A percentile compares a stretch with the other conserved stretches of the same genome.
Evolutionary conservation across 768 basidiomycete genomes (phyloP).

Genomic region (Calocybe indica): DNA sequence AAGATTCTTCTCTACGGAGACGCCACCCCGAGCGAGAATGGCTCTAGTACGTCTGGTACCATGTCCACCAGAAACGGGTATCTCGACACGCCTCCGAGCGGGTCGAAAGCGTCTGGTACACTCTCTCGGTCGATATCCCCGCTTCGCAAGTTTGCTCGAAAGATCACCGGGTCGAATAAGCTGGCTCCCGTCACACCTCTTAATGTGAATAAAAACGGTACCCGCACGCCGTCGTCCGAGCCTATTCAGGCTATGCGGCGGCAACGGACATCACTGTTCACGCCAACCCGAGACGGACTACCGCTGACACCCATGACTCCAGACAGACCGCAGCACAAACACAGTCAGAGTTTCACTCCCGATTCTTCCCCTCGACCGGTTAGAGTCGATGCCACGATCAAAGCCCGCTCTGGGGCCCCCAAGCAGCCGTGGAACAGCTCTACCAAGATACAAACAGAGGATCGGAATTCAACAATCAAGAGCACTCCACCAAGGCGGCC

Average conservation of each 20-base stretch:
- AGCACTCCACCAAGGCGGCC: slow-evolving; percentile 45
- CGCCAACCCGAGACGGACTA: slow-evolving; percentile 36
- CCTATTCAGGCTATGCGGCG: slow-evolving; percentile 43
- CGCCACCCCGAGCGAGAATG: slow-evolving; percentile 53
- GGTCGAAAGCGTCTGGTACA: slow-evolving; percentile 40
- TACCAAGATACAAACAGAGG: slow-evolving; percentile 62
- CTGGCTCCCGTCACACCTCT: slow-evolving; percentile 40
- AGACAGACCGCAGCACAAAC: slow-evolving; percentile 57
- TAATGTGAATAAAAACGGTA: slow-evolving; percentile 36
- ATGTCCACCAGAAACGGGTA: slow-evolving; percentile 50
- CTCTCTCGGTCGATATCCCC: slow-evolving; percentile 78
- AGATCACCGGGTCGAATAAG: slow-evolving; percentile 44
- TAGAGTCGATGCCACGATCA: slow-evolving; percentile 36
- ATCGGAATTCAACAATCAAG: slow-evolving; percentile 38
- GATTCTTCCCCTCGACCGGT: slow-evolving; percentile 52
- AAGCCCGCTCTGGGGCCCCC: slow-evolving; percentile 19
- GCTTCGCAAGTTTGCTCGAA: slow-evolving; percentile 71
- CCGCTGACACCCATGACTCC: slow-evolving; percentile 44
- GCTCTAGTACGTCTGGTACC: slow-evolving; percentile 61
- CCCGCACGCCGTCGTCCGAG: slow-evolving; percentile 48
- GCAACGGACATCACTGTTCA: slow-evolving; percentile 61
- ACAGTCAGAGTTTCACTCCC: slow-evolving; percentile 67
- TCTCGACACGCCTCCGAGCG: slow-evolving; percentile 60
- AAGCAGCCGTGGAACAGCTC: slow-evolving; percentile 78
- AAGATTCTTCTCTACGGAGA: slow-evolving; percentile 50